phyloP scores from a whole-genome alignment of 495 filamentous ascomycete genomes.

The Trichoderma asperelloides region DNA sequence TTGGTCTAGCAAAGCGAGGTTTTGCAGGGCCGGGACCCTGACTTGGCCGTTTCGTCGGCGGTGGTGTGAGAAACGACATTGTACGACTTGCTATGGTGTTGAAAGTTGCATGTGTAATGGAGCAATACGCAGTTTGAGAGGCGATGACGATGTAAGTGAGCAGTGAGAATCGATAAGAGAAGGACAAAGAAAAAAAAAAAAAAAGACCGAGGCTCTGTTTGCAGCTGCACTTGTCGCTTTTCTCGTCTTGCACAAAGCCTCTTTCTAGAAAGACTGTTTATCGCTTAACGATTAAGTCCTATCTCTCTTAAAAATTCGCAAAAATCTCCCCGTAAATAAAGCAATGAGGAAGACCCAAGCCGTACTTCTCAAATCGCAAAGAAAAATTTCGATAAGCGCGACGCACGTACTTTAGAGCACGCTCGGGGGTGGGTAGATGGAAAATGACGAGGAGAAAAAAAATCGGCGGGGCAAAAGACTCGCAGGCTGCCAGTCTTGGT shows the following conservation, averaged over 20 bases:
- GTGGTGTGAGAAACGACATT: constrained; percentile 7
- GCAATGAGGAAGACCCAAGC: neutral
- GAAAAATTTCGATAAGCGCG: neutral
- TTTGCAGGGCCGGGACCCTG: neutral
- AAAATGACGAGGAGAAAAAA: neutral
- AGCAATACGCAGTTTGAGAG: neutral
- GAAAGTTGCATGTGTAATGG: neutral
- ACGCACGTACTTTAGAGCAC: neutral
- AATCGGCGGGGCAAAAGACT: neutral
- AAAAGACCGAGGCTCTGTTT: neutral
- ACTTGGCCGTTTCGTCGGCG: neutral
- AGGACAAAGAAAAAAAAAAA: too few species aligned
- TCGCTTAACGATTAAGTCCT: neutral
- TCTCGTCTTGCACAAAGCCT: neutral
- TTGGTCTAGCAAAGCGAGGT: constrained; percentile 8
- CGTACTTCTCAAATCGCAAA: neutral
- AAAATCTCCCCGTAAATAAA: neutral
- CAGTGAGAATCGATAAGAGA: neutral
- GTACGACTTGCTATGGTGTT: neutral
- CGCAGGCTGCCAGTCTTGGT: neutral
- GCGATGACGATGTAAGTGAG: neutral
- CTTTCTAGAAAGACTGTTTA: neutral
- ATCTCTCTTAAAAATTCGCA: neutral
- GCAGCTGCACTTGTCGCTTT: neutral
- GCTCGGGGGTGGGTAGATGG: neutral